Base-by-base conservation (phyloP, 148 eudicot species). In the Diospyros lotus region DNA sequence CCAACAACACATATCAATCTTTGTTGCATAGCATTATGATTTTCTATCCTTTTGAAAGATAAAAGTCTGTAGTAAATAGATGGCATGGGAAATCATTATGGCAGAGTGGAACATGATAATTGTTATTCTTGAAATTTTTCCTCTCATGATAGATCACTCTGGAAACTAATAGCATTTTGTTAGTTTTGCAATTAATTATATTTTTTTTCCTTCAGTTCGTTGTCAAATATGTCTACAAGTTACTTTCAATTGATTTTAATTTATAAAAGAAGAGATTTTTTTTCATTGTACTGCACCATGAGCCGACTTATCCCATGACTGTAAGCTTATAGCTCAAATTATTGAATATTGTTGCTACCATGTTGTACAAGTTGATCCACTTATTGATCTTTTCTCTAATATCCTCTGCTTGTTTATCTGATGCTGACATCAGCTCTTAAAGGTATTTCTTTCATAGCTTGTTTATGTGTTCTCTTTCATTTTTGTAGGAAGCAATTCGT, bases 401-500 rank as follows among this genome's bases (percentile, higher is more conserved):
- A 1, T 48, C 12, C 41, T 28, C 75, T 10, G 46, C 18, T 72
- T 69, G 72, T 59, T 58, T 59, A 43, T 44, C 69, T 6, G 8
- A 61, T 43, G 52, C 52, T 9, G 10, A 2, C 28, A 3, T 9
- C 28, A 1, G 5, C 50, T 40, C 54, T 17, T 17, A 11, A 55
- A 64, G 59, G 39, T 44, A 70, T 43, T 1, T 2, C 39, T 41
- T 28, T 58, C 40, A 2, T 75, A 18, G 40, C 4, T 44, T 76
- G 38, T 72, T 28, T 43, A 14, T 42, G 0, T n/a, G 28, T 71
- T 48, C 45, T 71, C 28, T 74, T 15, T 70, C 28, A 28, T 48
- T 59, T 81, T 77, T 65, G 77, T 73, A 95, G 99, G 97, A 85
- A 51, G 99, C 99, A 7, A 92, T 95, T 63, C 89, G 97, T 17